Evolutionary conservation across 192 early-diverging fungal genomes (phyloP).

Genomic region (Chytriomyces confervae): DNA sequence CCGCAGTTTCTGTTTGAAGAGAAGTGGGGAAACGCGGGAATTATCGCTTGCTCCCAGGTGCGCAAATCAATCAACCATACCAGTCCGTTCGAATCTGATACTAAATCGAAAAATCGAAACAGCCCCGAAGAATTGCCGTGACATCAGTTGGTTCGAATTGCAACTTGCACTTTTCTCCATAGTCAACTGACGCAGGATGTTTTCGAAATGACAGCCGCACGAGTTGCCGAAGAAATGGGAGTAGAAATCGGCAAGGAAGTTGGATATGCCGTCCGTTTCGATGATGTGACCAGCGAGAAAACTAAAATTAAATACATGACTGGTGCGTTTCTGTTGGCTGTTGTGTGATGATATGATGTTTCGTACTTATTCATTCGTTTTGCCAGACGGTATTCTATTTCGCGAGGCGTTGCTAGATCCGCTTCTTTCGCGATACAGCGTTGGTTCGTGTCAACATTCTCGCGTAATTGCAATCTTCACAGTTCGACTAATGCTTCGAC

Average conservation of each 20-base stretch:
- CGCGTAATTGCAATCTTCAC: not conserved
- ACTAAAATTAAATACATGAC: constrained; percentile 85
- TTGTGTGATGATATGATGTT: not conserved
- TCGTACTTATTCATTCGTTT: not conserved
- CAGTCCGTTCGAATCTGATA: not conserved
- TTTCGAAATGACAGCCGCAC: constrained; percentile 56
- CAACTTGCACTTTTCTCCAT: not conserved
- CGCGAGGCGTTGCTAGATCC: constrained; percentile 79
- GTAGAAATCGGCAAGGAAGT: constrained; percentile 71
- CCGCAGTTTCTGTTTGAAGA: constrained; percentile 81
- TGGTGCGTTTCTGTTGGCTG: not conserved
- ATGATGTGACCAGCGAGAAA: constrained; percentile 62
- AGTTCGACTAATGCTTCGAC: not conserved
- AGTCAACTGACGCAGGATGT: not conserved
- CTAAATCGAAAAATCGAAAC: not conserved
- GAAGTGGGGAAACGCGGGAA: constrained; percentile 68
- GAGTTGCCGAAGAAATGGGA: constrained; percentile 79
- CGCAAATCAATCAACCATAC: not conserved
- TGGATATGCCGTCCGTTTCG: constrained; percentile 81
- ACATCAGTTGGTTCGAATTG: constrained; percentile 22
- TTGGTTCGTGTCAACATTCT: constrained; percentile 29
- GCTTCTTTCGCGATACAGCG: constrained; percentile 70
- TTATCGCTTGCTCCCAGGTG: constrained; percentile 80
- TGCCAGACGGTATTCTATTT: constrained; percentile 78
- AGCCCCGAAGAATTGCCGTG: constrained; percentile 39